Percentiles rank a stretch among this genome's conserved stretches.
These are phyloP conservation scores for Hypoxylon fragiforme DNA, from an alignment of 495 filamentous ascomycete genomes.

Conservation along the genomic window DNA sequence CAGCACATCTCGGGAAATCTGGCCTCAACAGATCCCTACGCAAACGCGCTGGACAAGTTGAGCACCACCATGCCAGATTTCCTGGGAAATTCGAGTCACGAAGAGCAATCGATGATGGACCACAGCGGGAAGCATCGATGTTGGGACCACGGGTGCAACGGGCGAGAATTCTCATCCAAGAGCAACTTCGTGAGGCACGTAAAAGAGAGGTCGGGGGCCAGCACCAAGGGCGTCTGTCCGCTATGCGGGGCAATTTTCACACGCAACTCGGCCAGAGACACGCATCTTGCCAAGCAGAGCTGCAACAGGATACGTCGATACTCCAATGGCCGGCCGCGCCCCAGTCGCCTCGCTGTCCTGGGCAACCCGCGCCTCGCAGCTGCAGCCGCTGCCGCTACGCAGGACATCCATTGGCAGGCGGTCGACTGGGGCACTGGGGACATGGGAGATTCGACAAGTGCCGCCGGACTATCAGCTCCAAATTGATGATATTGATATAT, in stretches of 20 bases:
- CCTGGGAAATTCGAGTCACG: constrained; percentile 18
- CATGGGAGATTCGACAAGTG: constrained; percentile 16
- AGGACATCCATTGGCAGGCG: constrained; percentile 34
- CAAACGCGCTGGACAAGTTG: constrained; percentile 29
- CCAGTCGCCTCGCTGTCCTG: constrained; percentile 36
- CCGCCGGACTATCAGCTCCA: constrained; percentile 8
- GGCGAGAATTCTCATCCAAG: constrained; percentile 91
- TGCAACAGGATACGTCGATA: constrained; percentile 39
- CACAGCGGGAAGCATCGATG: constrained; percentile 72
- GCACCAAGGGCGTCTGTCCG: constrained; percentile 80
- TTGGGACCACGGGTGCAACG: constrained; percentile 95
- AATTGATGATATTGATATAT: constrained; percentile 10
- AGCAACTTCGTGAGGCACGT: constrained; percentile 91
- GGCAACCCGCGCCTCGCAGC: constrained; percentile 35
- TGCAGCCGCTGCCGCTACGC: constrained; percentile 32
- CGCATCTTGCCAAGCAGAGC: constrained; percentile 61
- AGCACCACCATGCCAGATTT: constrained; percentile 28
- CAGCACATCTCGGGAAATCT: constrained; percentile 32
- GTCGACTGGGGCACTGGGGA: constrained; percentile 29
- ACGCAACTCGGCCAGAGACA: constrained; percentile 83
- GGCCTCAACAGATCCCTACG: constrained; percentile 14
- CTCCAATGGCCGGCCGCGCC: constrained; percentile 38
- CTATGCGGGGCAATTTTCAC: constrained; percentile 90
- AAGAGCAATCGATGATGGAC: constrained; percentile 19
- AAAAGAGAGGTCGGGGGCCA: constrained; percentile 84